Evolutionary conservation across 2,329 filamentous ascomycete species (phyloP), one percentile per base, ranked within the genome.

Genomic region (Epichloe festucae): DNA sequence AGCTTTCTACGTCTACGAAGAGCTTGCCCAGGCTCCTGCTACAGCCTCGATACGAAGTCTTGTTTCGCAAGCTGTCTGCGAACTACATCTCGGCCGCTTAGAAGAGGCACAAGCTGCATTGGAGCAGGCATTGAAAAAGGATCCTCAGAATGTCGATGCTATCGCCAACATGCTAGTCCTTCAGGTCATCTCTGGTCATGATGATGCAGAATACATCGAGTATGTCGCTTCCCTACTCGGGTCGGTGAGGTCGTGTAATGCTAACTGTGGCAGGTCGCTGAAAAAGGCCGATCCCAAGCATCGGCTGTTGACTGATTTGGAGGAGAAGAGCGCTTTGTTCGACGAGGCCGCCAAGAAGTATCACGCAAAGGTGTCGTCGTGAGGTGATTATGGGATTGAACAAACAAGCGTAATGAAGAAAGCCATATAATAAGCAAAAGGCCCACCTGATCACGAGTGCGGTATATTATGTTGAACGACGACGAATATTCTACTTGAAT

Each of bases 1-100:
- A 64, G 85, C 91, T 17, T 97, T 95, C 70, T 97, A 98, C 74
- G 91, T 97, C 55, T 97, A 89, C 63, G 91, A 97, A 70, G 93
- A 98, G 69, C 80, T 97, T 47, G 91, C 93, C 4, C 88, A 95
- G 64, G 84, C 87, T 31, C 85, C 89, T 2, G 82, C 87, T 35
- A 89, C 87, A 17, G 83, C 88, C 47, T 87, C 87, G 15, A 76
- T 84, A 49, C 76, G 83, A 58, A 85, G 81, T 17, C 78, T 96
- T 51, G 81, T 95, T 54, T 84, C 88, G 19, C 93, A 97, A 71
- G 91, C 90, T 27, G 82, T 97, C 27, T 85, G 88, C 23, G 91
- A 98, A 68, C 73, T 97, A 50, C 93, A 97, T 64, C 81, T 97
- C 31, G 90, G 89, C 48, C 81, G 93, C 47, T 71, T 87, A 41